Evolutionary conservation across 2,329 filamentous ascomycete genomes (phyloP), one percentile per base, ranked within the genome.

Genomic region (Rutstroemia sp.): DNA sequence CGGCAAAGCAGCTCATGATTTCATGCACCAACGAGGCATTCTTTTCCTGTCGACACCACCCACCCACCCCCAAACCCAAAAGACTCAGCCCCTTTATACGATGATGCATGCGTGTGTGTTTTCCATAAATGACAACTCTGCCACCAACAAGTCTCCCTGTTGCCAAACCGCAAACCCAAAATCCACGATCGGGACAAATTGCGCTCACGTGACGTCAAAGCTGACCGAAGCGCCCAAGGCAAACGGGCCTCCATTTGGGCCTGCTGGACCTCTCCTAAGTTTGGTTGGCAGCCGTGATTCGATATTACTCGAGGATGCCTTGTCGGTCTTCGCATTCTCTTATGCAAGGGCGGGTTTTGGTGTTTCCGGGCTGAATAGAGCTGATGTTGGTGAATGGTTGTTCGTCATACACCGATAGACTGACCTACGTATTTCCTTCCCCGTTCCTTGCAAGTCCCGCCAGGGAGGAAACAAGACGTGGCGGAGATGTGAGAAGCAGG

Each of bases 161-260:
- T 45, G 7, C 9, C 40, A 17, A 46, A 46, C 19, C 12, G 12
- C 17, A 42, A 19, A 8, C 21, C 21, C 21, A 23, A 10, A 21
- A 10, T 6, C 12, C 7, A 23, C 12, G 12, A 17, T 42, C 19
- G 16, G 39, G 39, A 42, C 19, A 17, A n/a, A n/a, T 17, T 42
- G 2, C 2, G 3, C 8, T 55, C 53, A 55, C 53, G 53, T 55
- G 53, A 55, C 12, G 2, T 7, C 14, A 3, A 16, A 51, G 38
- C 53, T 51, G 52, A 55, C 52, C 9, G n/a, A 25, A 9, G 10
- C 39, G 21, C 36, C 3, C 23, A 14, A 55, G 53, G 46, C 53
- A 55, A 36, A 38, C 53, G 47, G 53, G 53, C 53, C 53, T 55
- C 47, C 9, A 27, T 55, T 55, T 50, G 53, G 53, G 53, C 46